phyloP scores from a whole-genome alignment of 257 asterid species.

The Jacaranda copaia region DNA sequence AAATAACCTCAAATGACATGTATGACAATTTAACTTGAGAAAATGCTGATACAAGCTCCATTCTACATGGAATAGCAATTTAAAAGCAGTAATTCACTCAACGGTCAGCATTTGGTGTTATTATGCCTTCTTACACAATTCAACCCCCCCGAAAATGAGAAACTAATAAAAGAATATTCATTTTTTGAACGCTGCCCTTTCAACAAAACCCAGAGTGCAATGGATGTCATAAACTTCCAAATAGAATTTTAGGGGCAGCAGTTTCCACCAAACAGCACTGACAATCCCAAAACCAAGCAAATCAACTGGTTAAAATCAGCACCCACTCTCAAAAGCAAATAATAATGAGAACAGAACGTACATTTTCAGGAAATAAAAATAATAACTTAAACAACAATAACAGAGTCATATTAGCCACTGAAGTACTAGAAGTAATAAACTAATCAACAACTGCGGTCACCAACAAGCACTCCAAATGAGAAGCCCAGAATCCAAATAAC shows the following conservation, averaged over 20 bases:
- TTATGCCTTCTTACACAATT: neutral
- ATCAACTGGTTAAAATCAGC: neutral
- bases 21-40: constrained; percentile 5
- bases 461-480: neutral
- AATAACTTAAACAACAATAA: neutral
- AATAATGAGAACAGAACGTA: neutral
- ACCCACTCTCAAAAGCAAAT: constrained; percentile 15
- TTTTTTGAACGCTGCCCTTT: neutral
- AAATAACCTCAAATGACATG: constrained; percentile 21
- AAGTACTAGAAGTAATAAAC: constrained; percentile 4
- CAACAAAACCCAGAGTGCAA: neutral
- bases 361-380: neutral
- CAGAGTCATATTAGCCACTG: neutral
- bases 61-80: neutral
- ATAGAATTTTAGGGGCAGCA: neutral
- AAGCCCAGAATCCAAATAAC: constrained; percentile 28
- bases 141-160: neutral
- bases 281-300: constrained; percentile 15
- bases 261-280: neutral
- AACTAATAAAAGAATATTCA: constrained; percentile 8
- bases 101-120: neutral
- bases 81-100: constrained; percentile 1
- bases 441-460: constrained; percentile 22
- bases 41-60: constrained; percentile 15
- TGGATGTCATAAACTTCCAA: too few species aligned